Evolutionary conservation across 257 asterid species (phyloP).

Genomic region (Hygrophila difformis): DNA sequence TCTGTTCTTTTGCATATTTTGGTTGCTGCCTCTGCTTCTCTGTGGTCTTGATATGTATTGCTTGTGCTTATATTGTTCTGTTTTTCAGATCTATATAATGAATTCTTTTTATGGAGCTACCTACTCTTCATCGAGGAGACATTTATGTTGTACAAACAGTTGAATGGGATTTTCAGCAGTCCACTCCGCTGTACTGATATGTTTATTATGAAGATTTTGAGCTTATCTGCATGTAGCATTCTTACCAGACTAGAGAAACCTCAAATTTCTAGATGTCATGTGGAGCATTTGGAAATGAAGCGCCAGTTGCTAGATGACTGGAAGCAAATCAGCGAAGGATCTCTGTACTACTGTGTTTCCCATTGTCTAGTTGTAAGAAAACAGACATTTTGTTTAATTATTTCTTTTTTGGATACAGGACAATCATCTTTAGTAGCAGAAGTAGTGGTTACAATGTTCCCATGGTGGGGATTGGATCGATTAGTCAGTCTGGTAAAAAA

Average conservation of each 20-base stretch:
- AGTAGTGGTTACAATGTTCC: no score
- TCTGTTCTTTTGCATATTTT: no score
- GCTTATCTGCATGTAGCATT: slow-evolving; percentile 31
- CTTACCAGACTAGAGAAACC: slow-evolving; percentile 23
- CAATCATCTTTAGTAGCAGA: no score
- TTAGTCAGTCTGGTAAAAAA: no score
- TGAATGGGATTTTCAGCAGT: slow-evolving; percentile 19
- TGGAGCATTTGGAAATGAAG: slow-evolving; percentile 22
- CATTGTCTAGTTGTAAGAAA: slow-evolving; percentile 38
- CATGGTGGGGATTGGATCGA: no score
- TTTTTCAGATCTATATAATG: slow-evolving; percentile 21
- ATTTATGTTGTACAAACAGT: slow-evolving; percentile 20
- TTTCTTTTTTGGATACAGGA: no score
- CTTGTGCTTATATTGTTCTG: neutral
- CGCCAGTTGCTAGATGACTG: slow-evolving; percentile 37
- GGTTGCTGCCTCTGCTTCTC: no score
- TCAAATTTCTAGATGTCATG: slow-evolving; percentile 10
- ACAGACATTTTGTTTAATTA: slow-evolving; percentile 31
- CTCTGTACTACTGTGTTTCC: slow-evolving; percentile 23
- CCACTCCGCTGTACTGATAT: slow-evolving; percentile 11
- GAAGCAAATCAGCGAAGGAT: slow-evolving; percentile 29
- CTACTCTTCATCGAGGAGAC: slow-evolving; percentile 19
- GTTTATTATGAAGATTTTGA: slow-evolving; percentile 21
- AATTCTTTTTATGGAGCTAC: slow-evolving; percentile 33
- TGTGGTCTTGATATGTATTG: no score